A percentile compares a stretch with the other conserved stretches of the same genome.
Evolutionary conservation across 306 rosid species (phyloP).

Genomic region (Gillenia trifoliata): DNA sequence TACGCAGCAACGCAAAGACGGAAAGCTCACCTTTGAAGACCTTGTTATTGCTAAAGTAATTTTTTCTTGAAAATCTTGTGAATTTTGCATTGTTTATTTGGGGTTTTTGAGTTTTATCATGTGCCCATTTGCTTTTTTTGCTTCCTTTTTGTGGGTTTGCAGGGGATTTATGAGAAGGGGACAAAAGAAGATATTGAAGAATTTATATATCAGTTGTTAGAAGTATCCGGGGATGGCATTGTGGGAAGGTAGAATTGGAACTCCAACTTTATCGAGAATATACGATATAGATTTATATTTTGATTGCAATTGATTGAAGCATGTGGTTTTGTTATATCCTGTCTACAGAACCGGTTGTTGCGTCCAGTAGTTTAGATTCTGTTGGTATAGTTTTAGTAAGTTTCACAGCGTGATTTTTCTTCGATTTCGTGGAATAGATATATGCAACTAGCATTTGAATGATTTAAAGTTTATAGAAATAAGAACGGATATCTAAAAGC

Average conservation of each 20-base stretch:
- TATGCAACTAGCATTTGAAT: not conserved
- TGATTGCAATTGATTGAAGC: not conserved
- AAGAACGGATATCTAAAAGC: too few relatives aligned
- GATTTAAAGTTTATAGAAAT: not conserved
- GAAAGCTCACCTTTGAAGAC: constrained; percentile 71
- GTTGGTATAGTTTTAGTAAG: not conserved
- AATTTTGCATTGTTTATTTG: not conserved
- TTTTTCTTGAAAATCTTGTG: not conserved
- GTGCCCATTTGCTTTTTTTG: not conserved
- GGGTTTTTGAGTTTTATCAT: not conserved
- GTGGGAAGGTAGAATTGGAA: constrained; percentile 43
- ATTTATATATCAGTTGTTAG: constrained; percentile 60
- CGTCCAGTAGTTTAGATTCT: not conserved
- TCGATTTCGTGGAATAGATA: not conserved
- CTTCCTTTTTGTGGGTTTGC: constrained; percentile 22
- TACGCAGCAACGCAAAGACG: constrained; percentile 72
- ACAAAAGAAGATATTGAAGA: constrained; percentile 75
- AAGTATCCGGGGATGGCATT: constrained; percentile 41
- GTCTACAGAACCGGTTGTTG: not conserved
- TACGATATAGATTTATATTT: not conserved
- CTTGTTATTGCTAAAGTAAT: constrained; percentile 75
- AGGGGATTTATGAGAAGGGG: constrained; percentile 85
- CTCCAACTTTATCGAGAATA: not conserved
- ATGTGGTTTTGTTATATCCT: not conserved
- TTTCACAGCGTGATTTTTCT: too few relatives aligned